A percentile compares a stretch with the other conserved stretches of the same genome.
Conservation (phyloP, 768 basidiomycete species). For the Rhodotorula diobovata region DNA sequence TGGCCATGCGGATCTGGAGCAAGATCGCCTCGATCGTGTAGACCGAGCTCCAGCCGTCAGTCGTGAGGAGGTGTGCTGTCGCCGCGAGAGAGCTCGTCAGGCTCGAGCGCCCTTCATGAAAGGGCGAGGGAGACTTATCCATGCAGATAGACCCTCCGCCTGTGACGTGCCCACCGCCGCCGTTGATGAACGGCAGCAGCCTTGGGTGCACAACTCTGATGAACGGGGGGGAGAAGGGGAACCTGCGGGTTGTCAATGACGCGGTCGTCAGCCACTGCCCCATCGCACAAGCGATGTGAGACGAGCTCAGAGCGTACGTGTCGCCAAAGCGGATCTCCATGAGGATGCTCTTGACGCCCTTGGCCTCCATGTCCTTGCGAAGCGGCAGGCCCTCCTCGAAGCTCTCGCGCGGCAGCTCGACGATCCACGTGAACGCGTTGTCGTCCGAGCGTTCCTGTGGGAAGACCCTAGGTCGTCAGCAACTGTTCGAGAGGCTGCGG, state of each 20-base stretch:
- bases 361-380: constrained; percentile 58
- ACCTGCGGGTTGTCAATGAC: constrained; percentile 54
- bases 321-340: constrained; percentile 61
- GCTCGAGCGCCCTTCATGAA: constrained; percentile 41
- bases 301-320: background rate
- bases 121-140: constrained; percentile 54
- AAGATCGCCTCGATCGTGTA: constrained; percentile 44
- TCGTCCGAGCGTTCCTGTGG: constrained; percentile 29
- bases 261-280: background rate
- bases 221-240: constrained; percentile 68
- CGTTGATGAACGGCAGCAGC: constrained; percentile 65
- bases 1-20: constrained; percentile 65
- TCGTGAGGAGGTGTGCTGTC: constrained; percentile 61
- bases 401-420: constrained; percentile 57
- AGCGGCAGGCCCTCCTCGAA: constrained; percentile 62
- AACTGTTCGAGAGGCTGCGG: too few species aligned
- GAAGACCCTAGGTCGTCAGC: too few species aligned
- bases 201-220: constrained; percentile 70
- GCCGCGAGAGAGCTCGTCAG: background rate
- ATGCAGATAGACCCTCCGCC: constrained; percentile 69
- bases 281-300: background rate
- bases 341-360: constrained; percentile 61
- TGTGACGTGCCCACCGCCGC: constrained; percentile 55
- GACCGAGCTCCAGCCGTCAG: constrained; percentile 54
- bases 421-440: constrained; percentile 54